Percentiles rank a stretch among this genome's conserved stretches.
These are phyloP conservation scores for Ogataea sp. DNA, from an alignment of 805 yeast species.

Conservation along the genomic window DNA sequence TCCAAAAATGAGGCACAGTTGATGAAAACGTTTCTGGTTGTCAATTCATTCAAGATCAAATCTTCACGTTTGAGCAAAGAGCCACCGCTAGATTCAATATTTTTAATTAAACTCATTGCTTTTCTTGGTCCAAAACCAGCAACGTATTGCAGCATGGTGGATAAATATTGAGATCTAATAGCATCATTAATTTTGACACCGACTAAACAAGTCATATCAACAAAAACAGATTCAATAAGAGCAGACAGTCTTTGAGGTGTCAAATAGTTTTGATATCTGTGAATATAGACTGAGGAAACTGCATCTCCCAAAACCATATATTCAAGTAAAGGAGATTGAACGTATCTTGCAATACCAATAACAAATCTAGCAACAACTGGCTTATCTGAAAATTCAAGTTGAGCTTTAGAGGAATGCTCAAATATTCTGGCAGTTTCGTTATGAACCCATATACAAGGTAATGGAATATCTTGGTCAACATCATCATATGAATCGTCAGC, in stretches of 20 bases:
- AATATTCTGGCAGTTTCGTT: constrained; percentile 90
- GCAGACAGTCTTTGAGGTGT: constrained; percentile 53
- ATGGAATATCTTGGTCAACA: constrained; percentile 25
- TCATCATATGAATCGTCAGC: constrained; percentile 30
- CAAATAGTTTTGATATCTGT: constrained; percentile 63
- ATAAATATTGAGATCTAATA: constrained; percentile 62
- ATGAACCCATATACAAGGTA: constrained; percentile 75
- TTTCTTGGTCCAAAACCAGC: constrained; percentile 96
- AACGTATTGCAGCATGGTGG: constrained; percentile 65
- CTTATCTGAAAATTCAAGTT: constrained; percentile 74
- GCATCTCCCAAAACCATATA: constrained; percentile 77
- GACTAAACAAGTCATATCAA: constrained; percentile 82
- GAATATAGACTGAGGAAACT: constrained; percentile 55
- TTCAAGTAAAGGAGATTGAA: constrained; percentile 89
- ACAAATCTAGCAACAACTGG: constrained; percentile 76
- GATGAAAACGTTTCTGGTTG: constrained; percentile 75
- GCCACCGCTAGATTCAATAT: constrained; percentile 65
- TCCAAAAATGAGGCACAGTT: constrained; percentile 88
- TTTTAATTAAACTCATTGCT: constrained; percentile 78
- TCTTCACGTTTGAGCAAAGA: constrained; percentile 64
- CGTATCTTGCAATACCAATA: constrained; percentile 83
- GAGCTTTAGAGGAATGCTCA: constrained; percentile 72
- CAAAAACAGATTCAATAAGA: constrained; percentile 74
- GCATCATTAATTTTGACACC: constrained; percentile 95
- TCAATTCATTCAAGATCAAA: constrained; percentile 69